Conservation (phyloP, 805 yeast species). For the Yarrowia porcina region DNA sequence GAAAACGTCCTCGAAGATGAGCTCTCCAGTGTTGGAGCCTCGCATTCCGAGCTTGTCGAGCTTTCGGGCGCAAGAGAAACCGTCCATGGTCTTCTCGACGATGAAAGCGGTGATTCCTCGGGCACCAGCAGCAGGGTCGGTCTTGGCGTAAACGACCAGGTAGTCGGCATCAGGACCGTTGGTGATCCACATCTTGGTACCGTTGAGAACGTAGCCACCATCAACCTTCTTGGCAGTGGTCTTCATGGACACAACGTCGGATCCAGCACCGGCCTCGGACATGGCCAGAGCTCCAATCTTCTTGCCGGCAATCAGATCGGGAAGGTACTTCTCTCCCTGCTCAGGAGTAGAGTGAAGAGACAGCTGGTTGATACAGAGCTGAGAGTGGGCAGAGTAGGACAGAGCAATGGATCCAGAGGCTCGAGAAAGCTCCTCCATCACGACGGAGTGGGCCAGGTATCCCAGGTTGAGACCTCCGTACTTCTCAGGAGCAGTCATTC, state of each 20-base stretch:
- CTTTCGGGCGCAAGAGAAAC: constrained; percentile 36
- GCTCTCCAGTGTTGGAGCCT: constrained; percentile 39
- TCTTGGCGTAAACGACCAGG: constrained; percentile 38
- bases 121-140: constrained; percentile 36
- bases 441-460: constrained; percentile 37
- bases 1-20: constrained; percentile 37
- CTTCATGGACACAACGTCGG: constrained; percentile 38
- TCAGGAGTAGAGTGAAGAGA: constrained; percentile 34
- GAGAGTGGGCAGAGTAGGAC: constrained; percentile 39
- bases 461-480: constrained; percentile 38
- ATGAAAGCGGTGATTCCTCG: constrained; percentile 38
- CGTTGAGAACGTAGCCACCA: constrained; percentile 35
- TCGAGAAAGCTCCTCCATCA: constrained; percentile 37
- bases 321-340: constrained; percentile 36
- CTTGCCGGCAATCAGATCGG: constrained; percentile 35
- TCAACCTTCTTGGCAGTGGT: constrained; percentile 35
- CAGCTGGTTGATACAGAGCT: constrained; percentile 38
- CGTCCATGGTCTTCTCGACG: constrained; percentile 35
- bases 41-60: constrained; percentile 40
- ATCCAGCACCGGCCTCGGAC: constrained; percentile 39
- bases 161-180: constrained; percentile 39
- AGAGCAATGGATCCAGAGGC: constrained; percentile 38
- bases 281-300: constrained; percentile 39
- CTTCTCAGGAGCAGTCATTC: constrained; percentile 36
- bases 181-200: constrained; percentile 39